Percentiles rank a stretch among this genome's conserved stretches.
These are phyloP conservation scores for Claviceps monticola DNA, from an alignment of 2,329 filamentous ascomycete species.

Conservation along the genomic window DNA sequence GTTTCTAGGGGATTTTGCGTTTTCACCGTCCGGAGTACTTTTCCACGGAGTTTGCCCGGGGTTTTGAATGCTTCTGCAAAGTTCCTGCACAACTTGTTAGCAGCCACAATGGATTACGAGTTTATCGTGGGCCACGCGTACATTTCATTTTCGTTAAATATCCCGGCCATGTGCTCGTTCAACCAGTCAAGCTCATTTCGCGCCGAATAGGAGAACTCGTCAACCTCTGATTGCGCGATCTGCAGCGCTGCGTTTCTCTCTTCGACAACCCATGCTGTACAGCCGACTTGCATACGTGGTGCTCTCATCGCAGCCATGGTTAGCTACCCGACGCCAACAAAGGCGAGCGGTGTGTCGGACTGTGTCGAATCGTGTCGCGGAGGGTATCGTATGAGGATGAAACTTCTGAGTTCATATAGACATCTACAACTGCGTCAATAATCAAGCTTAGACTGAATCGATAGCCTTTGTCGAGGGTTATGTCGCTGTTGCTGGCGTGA, in stretches of 20 bases:
- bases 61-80: slow-evolving; percentile 95
- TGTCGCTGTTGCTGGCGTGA: slow-evolving; percentile 8
- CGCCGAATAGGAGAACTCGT: slow-evolving; percentile 86
- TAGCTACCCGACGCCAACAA: slow-evolving; percentile 7
- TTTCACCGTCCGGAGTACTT: slow-evolving; percentile 59
- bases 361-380: background rate
- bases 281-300: slow-evolving; percentile 60
- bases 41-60: slow-evolving; percentile 68
- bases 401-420: slow-evolving; percentile 3
- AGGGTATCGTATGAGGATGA: background rate
- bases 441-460: background rate
- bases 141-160: slow-evolving; percentile 80
- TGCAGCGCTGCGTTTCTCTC: slow-evolving; percentile 68
- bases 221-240: slow-evolving; percentile 67
- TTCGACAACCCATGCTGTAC: slow-evolving; percentile 68
- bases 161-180: slow-evolving; percentile 94
- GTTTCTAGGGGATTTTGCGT: slow-evolving; percentile 44
- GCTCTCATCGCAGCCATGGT: slow-evolving; percentile 34
- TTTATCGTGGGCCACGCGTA: slow-evolving; percentile 26
- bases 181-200: slow-evolving; percentile 95
- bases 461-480: background rate
- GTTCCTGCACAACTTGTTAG: slow-evolving; percentile 42
- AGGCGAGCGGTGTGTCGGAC: slow-evolving; percentile 1
- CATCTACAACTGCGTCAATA: slow-evolving; percentile 2
- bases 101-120: too few species aligned